Percentiles rank a stretch among this genome's conserved stretches.
phyloP scores from a whole-genome alignment of 2,329 filamentous ascomycete genomes.

The Colletotrichum musae region DNA sequence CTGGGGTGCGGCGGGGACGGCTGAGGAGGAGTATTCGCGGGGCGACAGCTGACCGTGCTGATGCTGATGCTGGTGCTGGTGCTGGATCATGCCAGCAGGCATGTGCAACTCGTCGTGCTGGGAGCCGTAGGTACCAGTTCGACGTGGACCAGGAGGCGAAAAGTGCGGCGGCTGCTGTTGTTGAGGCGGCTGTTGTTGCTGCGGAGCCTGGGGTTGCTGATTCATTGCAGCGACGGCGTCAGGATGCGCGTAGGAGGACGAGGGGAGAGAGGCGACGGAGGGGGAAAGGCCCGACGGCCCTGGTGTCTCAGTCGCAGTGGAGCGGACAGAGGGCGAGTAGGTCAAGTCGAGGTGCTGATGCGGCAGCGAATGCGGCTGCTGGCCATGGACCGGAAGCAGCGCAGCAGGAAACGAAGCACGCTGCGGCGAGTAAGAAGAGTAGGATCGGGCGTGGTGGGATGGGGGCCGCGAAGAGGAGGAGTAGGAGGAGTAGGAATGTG shows the following conservation, averaged over 20 bases:
- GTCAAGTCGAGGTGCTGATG: conserved; percentile 16
- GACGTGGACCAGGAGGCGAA: conserved; percentile 53
- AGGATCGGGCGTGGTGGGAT: conserved; percentile 20
- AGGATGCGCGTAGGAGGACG: conserved; percentile 16
- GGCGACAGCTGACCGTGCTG: conserved; percentile 59
- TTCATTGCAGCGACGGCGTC: conserved; percentile 36
- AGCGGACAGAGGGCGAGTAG: conserved; percentile 27
- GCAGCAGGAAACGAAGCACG: conserved; percentile 36
- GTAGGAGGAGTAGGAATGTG: conserved; percentile 12
- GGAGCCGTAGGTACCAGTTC: conserved; percentile 56
- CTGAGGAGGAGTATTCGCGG: conserved; percentile 59
- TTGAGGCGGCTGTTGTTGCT: conserved; percentile 45
- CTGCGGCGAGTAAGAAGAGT: conserved; percentile 23
- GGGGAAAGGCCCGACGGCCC: conserved; percentile 37
- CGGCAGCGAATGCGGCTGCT: conserved; percentile 22
- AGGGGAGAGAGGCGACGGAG: conserved; percentile 32
- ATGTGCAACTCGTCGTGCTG: conserved; percentile 70
- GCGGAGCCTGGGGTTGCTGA: conserved; percentile 32
- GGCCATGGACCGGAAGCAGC: conserved; percentile 39
- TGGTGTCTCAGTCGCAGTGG: conserved; percentile 40
- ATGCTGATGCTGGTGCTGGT: too few relatives aligned
- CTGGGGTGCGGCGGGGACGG: conserved; percentile 57
- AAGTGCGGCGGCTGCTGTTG: conserved; percentile 52
- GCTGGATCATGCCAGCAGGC: conserved; percentile 59
- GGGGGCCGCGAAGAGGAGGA: conserved; percentile 9